Conservation (phyloP, 495 filamentous ascomycete genomes). For the Lepraria neglecta region DNA sequence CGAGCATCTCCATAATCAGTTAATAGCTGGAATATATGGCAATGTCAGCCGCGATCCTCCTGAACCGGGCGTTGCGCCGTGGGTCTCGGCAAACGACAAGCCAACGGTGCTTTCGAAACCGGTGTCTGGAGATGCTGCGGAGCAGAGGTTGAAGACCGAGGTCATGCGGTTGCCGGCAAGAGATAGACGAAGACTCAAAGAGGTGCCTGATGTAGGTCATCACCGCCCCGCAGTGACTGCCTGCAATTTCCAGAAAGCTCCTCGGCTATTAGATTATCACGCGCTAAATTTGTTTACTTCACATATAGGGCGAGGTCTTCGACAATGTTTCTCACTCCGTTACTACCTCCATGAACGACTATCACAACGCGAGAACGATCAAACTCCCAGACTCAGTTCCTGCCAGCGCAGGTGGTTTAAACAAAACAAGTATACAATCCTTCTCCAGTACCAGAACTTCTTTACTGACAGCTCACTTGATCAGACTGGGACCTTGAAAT, state of each 20-base stretch:
- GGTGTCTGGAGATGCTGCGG: slow-evolving; percentile 78
- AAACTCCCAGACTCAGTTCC: slow-evolving; percentile 65
- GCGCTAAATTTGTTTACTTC: background rate
- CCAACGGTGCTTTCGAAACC: slow-evolving; percentile 73
- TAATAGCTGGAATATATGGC: slow-evolving; percentile 75
- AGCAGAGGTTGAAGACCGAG: slow-evolving; percentile 84
- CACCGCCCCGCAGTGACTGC: background rate
- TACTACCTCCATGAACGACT: slow-evolving; percentile 60
- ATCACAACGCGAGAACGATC: slow-evolving; percentile 60
- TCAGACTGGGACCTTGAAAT: slow-evolving; percentile 87
- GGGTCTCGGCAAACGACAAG: slow-evolving; percentile 91
- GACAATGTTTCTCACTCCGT: slow-evolving; percentile 38
- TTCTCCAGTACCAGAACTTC: background rate
- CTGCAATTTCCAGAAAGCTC: background rate
- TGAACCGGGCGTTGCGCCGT: slow-evolving; percentile 84
- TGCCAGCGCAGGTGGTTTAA: slow-evolving; percentile 75
- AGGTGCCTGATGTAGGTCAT: slow-evolving; percentile 52
- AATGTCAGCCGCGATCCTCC: slow-evolving; percentile 86
- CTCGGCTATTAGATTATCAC: background rate
- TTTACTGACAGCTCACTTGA: background rate
- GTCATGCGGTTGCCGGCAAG: slow-evolving; percentile 86
- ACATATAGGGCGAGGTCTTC: slow-evolving; percentile 55
- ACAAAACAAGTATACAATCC: slow-evolving; percentile 68
- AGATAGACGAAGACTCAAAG: slow-evolving; percentile 83
- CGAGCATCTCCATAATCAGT: slow-evolving; percentile 84